Evolutionary conservation across 257 asterid genomes (phyloP), one percentile per base, ranked within the genome.

Genomic region (Lithospermum erythrorhizon): DNA sequence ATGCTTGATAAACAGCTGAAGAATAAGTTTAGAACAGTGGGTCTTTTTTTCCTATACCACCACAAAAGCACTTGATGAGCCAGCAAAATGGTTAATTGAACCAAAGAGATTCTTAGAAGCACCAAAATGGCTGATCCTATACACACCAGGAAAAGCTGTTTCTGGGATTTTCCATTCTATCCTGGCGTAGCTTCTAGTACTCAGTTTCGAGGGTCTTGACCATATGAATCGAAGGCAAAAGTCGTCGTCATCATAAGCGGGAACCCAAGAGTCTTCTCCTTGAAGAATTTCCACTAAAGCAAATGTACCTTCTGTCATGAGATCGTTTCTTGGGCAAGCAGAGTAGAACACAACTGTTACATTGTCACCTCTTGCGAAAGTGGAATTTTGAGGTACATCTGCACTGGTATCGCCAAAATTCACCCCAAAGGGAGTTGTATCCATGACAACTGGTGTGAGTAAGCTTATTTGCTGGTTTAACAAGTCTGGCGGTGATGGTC

Each of bases 241-340:
- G 64, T 93, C 98, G 47, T 93, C 97, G 1, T 93, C 97, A 9
- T 93, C 97, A 10, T 86, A 89, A 35, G 75, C 90, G 9, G 97
- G 97, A 61, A 67, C 78, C 98, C 97, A 93, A 0, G 81, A 13
- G 60, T 83, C 87, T 69, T 77, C 69, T 45, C 82, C 94, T 64
- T 72, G 78, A 57, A 84, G 86, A 52, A 83, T 75, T 79, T 93
- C 97, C 21, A 93, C 98, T 29, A 93, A 87, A 9, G 98, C 79
- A 61, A 93, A 93, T 27, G 98, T 93, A 62, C 97, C 98, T 75
- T 89, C 97, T 1, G 98, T 93, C 96, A 89, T 81, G 68, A 89
- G 95, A 73, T 93, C 98, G 19, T 93, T 93, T 59, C 98, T 75
- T 6, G 95, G 98, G 63, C 96, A 89, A 0, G 96, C 97, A 5